Percentiles rank a stretch among this genome's conserved stretches.
These are phyloP conservation scores for Rhizopogon roseolus DNA, from an alignment of 768 basidiomycete genomes.

Conservation along the genomic window DNA sequence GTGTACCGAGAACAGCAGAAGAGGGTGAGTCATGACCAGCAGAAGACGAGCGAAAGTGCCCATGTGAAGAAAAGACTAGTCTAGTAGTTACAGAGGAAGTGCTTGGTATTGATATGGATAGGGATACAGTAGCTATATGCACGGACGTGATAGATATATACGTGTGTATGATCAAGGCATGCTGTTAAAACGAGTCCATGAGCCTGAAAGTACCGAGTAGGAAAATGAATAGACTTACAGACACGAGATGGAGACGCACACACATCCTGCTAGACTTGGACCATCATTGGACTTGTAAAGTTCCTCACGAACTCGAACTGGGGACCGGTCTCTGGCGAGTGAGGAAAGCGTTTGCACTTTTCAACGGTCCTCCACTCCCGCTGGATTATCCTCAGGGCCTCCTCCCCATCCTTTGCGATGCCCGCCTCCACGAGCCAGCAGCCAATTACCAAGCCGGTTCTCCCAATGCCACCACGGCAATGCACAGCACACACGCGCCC, in stretches of 20 bases:
- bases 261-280: background rate
- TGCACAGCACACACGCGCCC: constrained; percentile 69
- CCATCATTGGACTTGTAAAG: constrained; percentile 28
- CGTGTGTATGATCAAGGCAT: background rate
- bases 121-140: background rate
- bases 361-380: constrained; percentile 71
- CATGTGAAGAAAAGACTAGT: background rate
- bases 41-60: background rate
- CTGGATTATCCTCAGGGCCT: constrained; percentile 62
- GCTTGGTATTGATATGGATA: background rate
- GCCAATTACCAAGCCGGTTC: constrained; percentile 59
- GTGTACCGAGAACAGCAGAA: background rate
- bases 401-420: constrained; percentile 54
- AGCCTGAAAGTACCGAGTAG: background rate
- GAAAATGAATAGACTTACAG: background rate
- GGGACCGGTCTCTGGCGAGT: constrained; percentile 75
- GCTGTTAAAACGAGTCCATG: background rate
- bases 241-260: background rate
- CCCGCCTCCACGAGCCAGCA: constrained; percentile 76
- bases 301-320: constrained; percentile 73
- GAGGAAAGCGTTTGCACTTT: constrained; percentile 70
- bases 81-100: background rate
- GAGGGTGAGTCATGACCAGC: background rate
- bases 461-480: constrained; percentile 74
- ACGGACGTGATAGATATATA: background rate